Evolutionary conservation across 2,329 filamentous ascomycete species (phyloP), one percentile per base, ranked within the genome.

Genomic region (Aspergillus fumigatiaffinis): DNA sequence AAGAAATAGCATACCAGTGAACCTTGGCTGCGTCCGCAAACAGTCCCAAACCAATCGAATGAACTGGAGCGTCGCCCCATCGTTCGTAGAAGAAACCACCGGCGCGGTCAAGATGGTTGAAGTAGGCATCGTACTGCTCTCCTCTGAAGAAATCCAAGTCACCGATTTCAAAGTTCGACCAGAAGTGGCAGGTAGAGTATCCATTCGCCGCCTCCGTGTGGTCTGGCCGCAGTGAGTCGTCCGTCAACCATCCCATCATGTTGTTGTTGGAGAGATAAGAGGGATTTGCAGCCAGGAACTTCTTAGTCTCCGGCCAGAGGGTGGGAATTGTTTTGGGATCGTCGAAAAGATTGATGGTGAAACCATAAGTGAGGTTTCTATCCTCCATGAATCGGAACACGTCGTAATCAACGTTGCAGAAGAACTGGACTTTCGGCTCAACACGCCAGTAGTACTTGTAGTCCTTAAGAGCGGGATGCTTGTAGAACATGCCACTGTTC

Each of bases 11-110:
- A 60, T 77, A 96, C 92, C 92, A 97, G 75, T 97, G 93, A 60
- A 99, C 90, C 74, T 91, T 92, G 76, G 82, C 89, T 69, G 87
- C 84, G 71, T 99, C 93, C 69, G 95, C 93, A 71, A 99, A 97
- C 26, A 99, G 76, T 29, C 91, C 94, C 46, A 99, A 76, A 0
- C 91, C 94, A 68, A 99, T 92, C 63, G 91, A 95, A 76, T 99
- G 94, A 5, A 99, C 94, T 0, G 94, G 94, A 1, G 94, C 94
- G 80, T 99, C 94, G 9, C 94, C 94, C 94, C 94, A 99, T 66
- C 94, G 83, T 79, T 99, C 94, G 72, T 99, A 99, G 76, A 96
- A 99, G 84, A 99, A 99, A 25, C 94, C 94, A 41, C 94, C 94
- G 0, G 92, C 91, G 21, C 90, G 86, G 75, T 99, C 94, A 35